These are phyloP conservation scores for Blastobotrys petasosporus DNA, from an alignment of 1,139 yeast species.

Conservation along the genomic window DNA sequence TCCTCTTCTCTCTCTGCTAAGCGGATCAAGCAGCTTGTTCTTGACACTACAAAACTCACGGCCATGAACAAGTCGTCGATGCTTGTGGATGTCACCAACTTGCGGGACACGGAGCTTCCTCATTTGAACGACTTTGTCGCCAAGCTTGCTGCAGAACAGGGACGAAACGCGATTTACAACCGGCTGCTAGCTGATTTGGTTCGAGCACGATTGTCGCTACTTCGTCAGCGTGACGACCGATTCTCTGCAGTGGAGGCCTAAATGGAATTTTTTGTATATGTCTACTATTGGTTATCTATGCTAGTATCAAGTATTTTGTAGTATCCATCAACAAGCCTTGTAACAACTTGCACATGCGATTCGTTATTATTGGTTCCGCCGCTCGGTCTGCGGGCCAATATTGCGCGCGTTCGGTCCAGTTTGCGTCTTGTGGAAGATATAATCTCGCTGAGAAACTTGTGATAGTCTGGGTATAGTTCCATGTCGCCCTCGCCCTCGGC, in stretches of 20 bases:
- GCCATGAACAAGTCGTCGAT: constrained; percentile 72
- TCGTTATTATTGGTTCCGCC: background rate
- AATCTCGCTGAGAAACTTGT: background rate
- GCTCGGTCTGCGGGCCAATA: background rate
- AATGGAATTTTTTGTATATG: no score
- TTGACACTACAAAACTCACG: constrained; percentile 43
- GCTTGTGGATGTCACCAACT: constrained; percentile 69
- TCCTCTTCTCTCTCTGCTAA: constrained; percentile 37
- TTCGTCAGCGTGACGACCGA: constrained; percentile 12
- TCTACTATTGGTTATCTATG: no score
- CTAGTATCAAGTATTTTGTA: no score
- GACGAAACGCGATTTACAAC: constrained; percentile 44
- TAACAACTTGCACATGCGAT: no score
- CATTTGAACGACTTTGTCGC: constrained; percentile 72
- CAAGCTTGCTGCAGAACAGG: constrained; percentile 43
- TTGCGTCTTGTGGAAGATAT: background rate
- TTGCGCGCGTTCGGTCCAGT: background rate
- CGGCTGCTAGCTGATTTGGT: constrained; percentile 45
- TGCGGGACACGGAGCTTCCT: constrained; percentile 66
- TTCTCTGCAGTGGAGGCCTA: constrained; percentile 14
- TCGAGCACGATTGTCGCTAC: constrained; percentile 17
- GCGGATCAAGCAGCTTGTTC: constrained; percentile 44
- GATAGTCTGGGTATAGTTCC: constrained; percentile 1
- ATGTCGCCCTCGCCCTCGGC: constrained; percentile 48
- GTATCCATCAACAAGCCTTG: no score